Conservation (phyloP, 2,329 filamentous ascomycete species). For the Reticulascus tulasneorum region DNA sequence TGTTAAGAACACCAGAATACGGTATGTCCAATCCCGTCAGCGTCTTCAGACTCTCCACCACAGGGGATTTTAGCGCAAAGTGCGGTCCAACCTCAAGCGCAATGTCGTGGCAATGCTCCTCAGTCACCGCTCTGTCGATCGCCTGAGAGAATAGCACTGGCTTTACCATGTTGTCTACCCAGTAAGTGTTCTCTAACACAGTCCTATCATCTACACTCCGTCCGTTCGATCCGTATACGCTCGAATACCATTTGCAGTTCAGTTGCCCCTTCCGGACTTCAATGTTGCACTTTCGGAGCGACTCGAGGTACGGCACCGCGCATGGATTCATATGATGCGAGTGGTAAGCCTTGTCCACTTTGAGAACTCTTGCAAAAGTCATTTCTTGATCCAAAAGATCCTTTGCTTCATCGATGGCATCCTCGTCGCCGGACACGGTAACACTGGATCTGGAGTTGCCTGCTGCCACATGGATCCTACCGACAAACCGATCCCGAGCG, state of each 20-base stretch:
- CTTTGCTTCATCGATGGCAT: conserved; percentile 20
- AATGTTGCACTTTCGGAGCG: background rate
- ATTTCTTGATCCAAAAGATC: conserved; percentile 13
- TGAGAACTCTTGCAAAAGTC: conserved; percentile 17
- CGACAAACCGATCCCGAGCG: conserved; percentile 8
- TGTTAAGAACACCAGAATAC: conserved; percentile 17
- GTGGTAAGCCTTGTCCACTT: conserved; percentile 25
- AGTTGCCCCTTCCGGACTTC: conserved; percentile 18
- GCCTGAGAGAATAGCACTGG: conserved; percentile 22
- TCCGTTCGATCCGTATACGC: background rate
- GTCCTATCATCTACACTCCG: conserved; percentile 18
- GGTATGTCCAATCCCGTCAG: conserved; percentile 12
- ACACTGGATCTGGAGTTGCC: conserved; percentile 17
- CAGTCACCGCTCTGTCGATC: conserved; percentile 9
- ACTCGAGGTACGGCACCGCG: background rate
- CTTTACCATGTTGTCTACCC: conserved; percentile 22
- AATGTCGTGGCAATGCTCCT: conserved; percentile 3
- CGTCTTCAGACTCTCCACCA: conserved; percentile 21
- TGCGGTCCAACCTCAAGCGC: conserved; percentile 30
- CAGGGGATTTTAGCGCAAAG: conserved; percentile 35
- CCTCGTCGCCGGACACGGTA: conserved; percentile 23
- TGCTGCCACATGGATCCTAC: conserved; percentile 18
- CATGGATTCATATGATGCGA: conserved; percentile 21
- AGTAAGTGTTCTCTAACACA: conserved; percentile 29
- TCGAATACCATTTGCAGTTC: conserved; percentile 4